Evolutionary conservation across 331 rosid species (phyloP).

Genomic region (Prunus yedoensis): DNA sequence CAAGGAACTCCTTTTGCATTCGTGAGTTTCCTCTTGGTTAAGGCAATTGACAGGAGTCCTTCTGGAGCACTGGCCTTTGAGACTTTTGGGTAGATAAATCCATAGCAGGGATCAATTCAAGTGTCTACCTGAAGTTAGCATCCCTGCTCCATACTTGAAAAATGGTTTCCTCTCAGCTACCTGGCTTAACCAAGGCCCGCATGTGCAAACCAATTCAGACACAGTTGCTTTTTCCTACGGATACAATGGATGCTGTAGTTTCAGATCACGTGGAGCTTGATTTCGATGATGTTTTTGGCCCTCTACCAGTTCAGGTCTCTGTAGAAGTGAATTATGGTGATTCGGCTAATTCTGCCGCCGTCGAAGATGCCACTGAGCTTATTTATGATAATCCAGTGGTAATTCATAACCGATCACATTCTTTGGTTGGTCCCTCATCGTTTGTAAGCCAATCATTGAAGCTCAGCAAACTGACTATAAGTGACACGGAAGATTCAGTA

Average conservation of each 20-base stretch:
- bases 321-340: slow-evolving; percentile 50
- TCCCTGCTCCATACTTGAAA: slow-evolving; percentile 29
- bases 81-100: slow-evolving; percentile 33
- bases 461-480: slow-evolving; percentile 74
- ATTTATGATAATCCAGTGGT: slow-evolving; percentile 74
- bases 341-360: slow-evolving; percentile 25
- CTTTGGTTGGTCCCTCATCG: slow-evolving; percentile 87
- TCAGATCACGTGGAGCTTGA: slow-evolving; percentile 79
- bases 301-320: slow-evolving; percentile 49
- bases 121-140: slow-evolving; percentile 35
- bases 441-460: slow-evolving; percentile 69
- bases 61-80: slow-evolving; percentile 46
- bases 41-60: slow-evolving; percentile 77
- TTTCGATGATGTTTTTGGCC: slow-evolving; percentile 90
- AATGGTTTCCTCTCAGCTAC: slow-evolving; percentile 85
- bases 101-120: slow-evolving; percentile 31
- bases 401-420: slow-evolving; percentile 78
- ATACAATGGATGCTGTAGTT: slow-evolving; percentile 37
- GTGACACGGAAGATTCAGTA: slow-evolving; percentile 51
- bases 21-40: slow-evolving; percentile 68
- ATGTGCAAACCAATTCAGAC: slow-evolving; percentile 39
- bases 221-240: slow-evolving; percentile 45
- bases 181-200: slow-evolving; percentile 44
- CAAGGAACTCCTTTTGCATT: slow-evolving; percentile 83
- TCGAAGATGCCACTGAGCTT: slow-evolving; percentile 50